phyloP scores from a whole-genome alignment of 345 rosid genomes.

The Melaleuca quinquenervia region DNA sequence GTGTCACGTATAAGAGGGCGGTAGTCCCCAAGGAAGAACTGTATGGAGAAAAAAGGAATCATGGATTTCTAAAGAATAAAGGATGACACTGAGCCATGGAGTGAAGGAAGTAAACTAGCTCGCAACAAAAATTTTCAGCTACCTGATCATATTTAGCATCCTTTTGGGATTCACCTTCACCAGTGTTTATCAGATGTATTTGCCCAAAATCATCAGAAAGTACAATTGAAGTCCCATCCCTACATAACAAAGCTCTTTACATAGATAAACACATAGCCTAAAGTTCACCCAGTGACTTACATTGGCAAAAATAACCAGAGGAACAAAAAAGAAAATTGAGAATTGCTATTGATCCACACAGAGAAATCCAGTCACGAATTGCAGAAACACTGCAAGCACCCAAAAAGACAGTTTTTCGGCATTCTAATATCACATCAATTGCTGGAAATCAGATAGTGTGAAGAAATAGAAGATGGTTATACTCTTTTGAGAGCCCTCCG shows the following conservation, averaged over 20 bases:
- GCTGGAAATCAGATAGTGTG: not conserved
- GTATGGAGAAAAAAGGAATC: slow-evolving; percentile 11
- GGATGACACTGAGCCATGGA: not conserved
- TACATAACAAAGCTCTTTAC: slow-evolving; percentile 5
- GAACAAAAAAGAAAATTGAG: not conserved
- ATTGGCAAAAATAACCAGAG: not conserved
- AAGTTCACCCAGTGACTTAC: not conserved
- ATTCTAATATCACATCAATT: not conserved
- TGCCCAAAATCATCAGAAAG: slow-evolving; percentile 99
- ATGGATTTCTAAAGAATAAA: not conserved
- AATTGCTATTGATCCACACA: not conserved
- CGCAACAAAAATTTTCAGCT: not conserved
- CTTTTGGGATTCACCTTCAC: slow-evolving; percentile 95
- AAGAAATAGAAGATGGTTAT: not conserved
- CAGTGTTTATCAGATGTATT: slow-evolving; percentile 83
- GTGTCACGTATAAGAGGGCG: slow-evolving; percentile 86
- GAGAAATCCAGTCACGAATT: not conserved
- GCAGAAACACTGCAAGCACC: not conserved
- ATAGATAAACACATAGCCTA: not conserved
- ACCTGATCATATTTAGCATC: slow-evolving; percentile 99
- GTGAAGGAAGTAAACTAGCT: not conserved
- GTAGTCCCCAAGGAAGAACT: slow-evolving; percentile 99
- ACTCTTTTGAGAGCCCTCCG: not conserved
- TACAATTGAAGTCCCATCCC: slow-evolving; percentile 98
- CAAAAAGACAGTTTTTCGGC: not conserved